Percentiles rank a stretch among this genome's conserved stretches.
Conservation (phyloP, 495 filamentous ascomycete species). For the Neurospora sp. region DNA sequence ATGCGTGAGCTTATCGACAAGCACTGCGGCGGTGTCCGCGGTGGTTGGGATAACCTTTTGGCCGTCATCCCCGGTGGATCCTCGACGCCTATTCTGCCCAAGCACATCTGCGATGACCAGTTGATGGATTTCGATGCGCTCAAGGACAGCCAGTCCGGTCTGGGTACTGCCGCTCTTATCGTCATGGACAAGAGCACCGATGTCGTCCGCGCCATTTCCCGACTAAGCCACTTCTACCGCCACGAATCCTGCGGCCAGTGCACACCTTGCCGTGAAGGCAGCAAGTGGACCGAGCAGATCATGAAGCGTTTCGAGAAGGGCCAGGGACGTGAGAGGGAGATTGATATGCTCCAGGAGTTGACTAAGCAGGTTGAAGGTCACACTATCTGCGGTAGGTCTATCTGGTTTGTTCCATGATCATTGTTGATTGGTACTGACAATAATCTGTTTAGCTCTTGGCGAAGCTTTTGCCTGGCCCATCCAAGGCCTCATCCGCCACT, state of each 20-base stretch:
- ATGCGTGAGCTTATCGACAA: conserved; percentile 91
- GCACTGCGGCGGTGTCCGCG: conserved; percentile 92
- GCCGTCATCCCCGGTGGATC: conserved; percentile 95
- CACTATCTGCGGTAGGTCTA: conserved; percentile 77
- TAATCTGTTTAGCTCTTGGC: conserved; percentile 52
- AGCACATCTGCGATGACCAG: conserved; percentile 78
- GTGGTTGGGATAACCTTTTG: conserved; percentile 94
- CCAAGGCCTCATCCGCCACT: conserved; percentile 95
- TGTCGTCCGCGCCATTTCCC: conserved; percentile 84
- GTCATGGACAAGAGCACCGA: conserved; percentile 98
- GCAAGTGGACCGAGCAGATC: conserved; percentile 97
- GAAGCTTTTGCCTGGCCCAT: conserved; percentile 98
- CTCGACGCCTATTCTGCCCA: conserved; percentile 90
- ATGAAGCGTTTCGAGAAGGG: conserved; percentile 94
- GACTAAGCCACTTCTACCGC: conserved; percentile 92
- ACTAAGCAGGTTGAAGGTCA: conserved; percentile 99
- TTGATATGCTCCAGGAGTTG: conserved; percentile 98
- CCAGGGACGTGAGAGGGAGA: conserved; percentile 77
- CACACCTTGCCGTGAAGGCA: conserved; percentile 94
- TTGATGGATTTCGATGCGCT: conserved; percentile 98
- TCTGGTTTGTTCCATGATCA: background rate
- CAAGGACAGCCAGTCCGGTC: conserved; percentile 93
- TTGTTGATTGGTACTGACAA: background rate
- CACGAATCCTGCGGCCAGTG: conserved; percentile 98
- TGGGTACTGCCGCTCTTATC: conserved; percentile 96